Evolutionary conservation across 331 rosid species (phyloP).

Genomic region (Phaseolus coccineus): DNA sequence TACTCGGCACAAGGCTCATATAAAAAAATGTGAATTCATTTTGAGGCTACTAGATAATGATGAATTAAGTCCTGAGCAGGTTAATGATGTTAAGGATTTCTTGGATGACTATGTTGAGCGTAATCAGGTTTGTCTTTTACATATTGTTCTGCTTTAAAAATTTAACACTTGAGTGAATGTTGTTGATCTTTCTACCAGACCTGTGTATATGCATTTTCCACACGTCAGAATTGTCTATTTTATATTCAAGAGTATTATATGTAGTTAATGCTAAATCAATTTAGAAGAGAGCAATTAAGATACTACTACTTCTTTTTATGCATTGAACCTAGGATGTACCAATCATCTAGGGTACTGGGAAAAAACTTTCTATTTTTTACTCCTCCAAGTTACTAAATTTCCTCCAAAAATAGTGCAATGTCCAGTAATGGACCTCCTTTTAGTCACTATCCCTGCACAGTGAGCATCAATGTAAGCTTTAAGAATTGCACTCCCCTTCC

Average conservation of each 20-base stretch:
- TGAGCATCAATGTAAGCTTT: background rate
- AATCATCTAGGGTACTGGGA: background rate
- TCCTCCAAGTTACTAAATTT: background rate
- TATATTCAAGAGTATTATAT: background rate
- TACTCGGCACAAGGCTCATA: slow-evolving; percentile 97
- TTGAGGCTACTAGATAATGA: slow-evolving; percentile 96
- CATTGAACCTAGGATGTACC: background rate
- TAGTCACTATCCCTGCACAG: background rate
- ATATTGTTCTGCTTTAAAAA: slow-evolving; percentile 23
- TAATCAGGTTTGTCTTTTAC: slow-evolving; percentile 77
- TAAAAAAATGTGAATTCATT: slow-evolving; percentile 90
- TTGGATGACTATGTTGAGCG: slow-evolving; percentile 97
- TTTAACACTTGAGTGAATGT: slow-evolving; percentile 1
- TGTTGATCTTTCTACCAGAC: slow-evolving; percentile 26
- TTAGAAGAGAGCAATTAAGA: background rate
- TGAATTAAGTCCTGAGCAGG: slow-evolving; percentile 94
- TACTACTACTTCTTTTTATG: background rate
- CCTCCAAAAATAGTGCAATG: background rate
- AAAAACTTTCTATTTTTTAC: background rate
- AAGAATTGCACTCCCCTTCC: background rate
- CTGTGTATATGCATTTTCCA: slow-evolving; percentile 11
- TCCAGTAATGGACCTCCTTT: background rate
- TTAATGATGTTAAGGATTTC: slow-evolving; percentile 94
- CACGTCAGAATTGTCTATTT: background rate
- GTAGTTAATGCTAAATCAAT: background rate